Conservation (phyloP, 257 asterid genomes). For the Jaltomata sinuosa region DNA sequence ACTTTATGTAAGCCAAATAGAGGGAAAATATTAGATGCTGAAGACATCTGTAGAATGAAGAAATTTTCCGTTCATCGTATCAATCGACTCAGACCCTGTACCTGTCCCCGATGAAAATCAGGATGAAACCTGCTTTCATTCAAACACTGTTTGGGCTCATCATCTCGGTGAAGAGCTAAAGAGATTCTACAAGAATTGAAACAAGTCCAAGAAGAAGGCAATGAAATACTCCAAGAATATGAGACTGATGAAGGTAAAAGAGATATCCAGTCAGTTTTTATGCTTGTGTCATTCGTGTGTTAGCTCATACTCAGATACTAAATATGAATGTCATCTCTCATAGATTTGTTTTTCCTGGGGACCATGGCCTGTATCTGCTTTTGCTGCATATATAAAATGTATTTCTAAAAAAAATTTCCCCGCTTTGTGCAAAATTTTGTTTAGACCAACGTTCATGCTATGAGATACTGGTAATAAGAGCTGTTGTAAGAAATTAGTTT, state of each 20-base stretch:
- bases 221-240: not conserved
- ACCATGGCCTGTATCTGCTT: not conserved
- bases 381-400: not conserved
- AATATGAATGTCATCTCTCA: not conserved
- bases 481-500: no score
- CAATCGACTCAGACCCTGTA: not conserved
- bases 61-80: not conserved
- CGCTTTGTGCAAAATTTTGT: not conserved
- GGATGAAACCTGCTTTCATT: not conserved
- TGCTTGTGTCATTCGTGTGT: not conserved
- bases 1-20: no score
- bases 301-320: not conserved
- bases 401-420: not conserved
- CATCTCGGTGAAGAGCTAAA: not conserved
- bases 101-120: not conserved
- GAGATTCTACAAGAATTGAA: not conserved
- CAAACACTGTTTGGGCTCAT: not conserved
- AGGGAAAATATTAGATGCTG: not conserved
- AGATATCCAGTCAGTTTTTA: not conserved
- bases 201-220: not conserved
- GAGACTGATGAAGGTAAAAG: not conserved
- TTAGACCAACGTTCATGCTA: not conserved
- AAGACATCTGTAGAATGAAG: not conserved
- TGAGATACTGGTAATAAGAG: not conserved
- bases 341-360: not conserved